Conservation (phyloP, 345 rosid species). For the Angophora floribunda region DNA sequence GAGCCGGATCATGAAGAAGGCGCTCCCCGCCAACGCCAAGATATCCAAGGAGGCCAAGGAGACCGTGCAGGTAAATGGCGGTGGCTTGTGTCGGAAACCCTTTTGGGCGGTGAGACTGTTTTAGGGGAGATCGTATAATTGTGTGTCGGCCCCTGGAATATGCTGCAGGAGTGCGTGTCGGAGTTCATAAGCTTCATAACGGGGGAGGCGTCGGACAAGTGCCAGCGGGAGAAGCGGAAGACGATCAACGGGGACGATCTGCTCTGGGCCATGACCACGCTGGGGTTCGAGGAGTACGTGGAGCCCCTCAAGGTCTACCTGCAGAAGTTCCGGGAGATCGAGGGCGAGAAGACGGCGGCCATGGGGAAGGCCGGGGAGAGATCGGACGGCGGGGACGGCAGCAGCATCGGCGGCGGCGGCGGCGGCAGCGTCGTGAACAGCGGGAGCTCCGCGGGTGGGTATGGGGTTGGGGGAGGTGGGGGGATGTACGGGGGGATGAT, state of each 20-base stretch:
- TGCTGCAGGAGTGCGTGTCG: slow-evolving; percentile 41
- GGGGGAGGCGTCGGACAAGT: slow-evolving; percentile 57
- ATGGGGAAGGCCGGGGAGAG: slow-evolving; percentile 14
- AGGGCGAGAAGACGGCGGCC: slow-evolving; percentile 35
- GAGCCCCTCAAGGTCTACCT: slow-evolving; percentile 44
- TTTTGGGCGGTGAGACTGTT: background rate
- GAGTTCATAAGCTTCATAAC: slow-evolving; percentile 61
- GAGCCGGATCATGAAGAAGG: slow-evolving; percentile 55
- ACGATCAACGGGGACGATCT: slow-evolving; percentile 66
- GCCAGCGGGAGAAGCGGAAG: slow-evolving; percentile 57
- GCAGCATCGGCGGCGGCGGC: slow-evolving; percentile 3
- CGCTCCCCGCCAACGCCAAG: slow-evolving; percentile 51
- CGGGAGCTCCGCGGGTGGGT: slow-evolving; percentile 5
- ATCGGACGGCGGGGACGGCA: slow-evolving; percentile 1
- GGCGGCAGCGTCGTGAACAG: slow-evolving; percentile 6
- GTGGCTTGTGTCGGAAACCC: background rate
- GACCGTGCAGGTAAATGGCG: slow-evolving; percentile 21
- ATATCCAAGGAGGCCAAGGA: slow-evolving; percentile 58
- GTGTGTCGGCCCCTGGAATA: background rate
- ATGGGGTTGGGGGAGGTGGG: background rate
- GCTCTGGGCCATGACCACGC: slow-evolving; percentile 56
- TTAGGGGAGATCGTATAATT: background rate
- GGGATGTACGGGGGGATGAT: slow-evolving; percentile 8
- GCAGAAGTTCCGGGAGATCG: slow-evolving; percentile 45
- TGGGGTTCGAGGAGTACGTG: slow-evolving; percentile 53